Evolutionary conservation across 2,329 filamentous ascomycete genomes (phyloP).

Genomic region (Cladosporium cucumerinum): DNA sequence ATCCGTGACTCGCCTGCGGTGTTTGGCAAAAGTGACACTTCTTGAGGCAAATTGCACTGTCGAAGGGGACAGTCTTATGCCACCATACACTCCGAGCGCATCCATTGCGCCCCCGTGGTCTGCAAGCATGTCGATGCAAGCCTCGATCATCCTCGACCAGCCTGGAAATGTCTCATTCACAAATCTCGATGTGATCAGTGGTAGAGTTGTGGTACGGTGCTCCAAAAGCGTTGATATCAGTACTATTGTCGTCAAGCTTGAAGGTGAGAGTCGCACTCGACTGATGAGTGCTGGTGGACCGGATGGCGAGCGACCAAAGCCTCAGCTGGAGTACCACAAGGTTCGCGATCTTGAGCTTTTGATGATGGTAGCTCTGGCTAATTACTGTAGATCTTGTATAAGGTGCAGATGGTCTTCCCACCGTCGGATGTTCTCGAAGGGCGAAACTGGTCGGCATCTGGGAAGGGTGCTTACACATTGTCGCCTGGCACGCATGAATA

Average conservation of each 20-base stretch:
- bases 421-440: slow-evolving; percentile 44
- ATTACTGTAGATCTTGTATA: slow-evolving; percentile 65
- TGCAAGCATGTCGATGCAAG: slow-evolving; percentile 25
- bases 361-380: neutral
- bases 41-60: neutral
- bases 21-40: neutral
- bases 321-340: slow-evolving; percentile 52
- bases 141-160: slow-evolving; percentile 34
- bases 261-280: slow-evolving; percentile 72
- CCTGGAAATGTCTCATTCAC: slow-evolving; percentile 46
- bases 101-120: slow-evolving; percentile 10
- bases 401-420: slow-evolving; percentile 69
- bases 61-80: neutral
- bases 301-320: slow-evolving; percentile 43
- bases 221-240: slow-evolving; percentile 45
- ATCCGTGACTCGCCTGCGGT: slow-evolving; percentile 1
- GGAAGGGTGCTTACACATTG: slow-evolving; percentile 54
- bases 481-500: slow-evolving; percentile 71
- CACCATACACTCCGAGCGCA: slow-evolving; percentile 2
- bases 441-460: slow-evolving; percentile 21
- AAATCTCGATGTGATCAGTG: slow-evolving; percentile 71
- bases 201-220: slow-evolving; percentile 48
- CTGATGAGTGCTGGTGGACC: slow-evolving; percentile 48
- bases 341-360: slow-evolving; percentile 26
- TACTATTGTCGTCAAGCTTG: slow-evolving; percentile 72